Evolutionary conservation across 371 early-diverging fungal genomes (phyloP), one percentile per base, ranked within the genome.

Genomic region (Zychaea mexicana): DNA sequence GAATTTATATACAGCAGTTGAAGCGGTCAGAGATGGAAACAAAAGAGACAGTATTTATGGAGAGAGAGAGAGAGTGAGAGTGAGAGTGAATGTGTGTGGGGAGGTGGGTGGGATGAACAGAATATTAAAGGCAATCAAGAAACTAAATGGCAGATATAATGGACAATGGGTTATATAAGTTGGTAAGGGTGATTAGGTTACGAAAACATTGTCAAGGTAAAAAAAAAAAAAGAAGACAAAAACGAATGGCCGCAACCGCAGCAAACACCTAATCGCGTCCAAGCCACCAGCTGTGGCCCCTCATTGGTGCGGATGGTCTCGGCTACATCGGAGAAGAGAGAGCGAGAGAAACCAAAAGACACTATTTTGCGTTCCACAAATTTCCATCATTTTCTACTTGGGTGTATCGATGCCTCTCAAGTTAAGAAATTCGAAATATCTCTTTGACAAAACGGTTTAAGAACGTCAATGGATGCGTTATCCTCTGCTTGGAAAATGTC

Each of bases 121-220:
- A 49, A 24, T 1, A 49, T 5, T 22, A 49, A 49, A 49, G 22
- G 22, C 21, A 49, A 49, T 49, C 49, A 49, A 42, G 10, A 49
- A 49, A 24, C 49, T 49, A 49, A 49, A 49, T 49, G 49, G 49
- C 49, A 49, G 49, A 49, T 49, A 49, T 49, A 49, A 24, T 49
- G 49, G 49, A 49, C 49, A 49, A 49, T 49, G 49, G 49, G 49
- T 49, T 49, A 49, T 49, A 49, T 49, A 42, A 42, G 21, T 6
- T 49, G 49, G 49, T 49, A 49, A 49, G 42, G 49, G 49, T 49
- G 49, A 49, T 49, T 49, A 49, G 49, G 49, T 49, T 49, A 49
- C 49, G 49, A 49, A 49, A 49, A 49, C 49, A 49, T 49, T 49
- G 49, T 49, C 49, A 49, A 49, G 49, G 49, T 49, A 24, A 24